phyloP scores from a whole-genome alignment of 257 asterid species.

The Salvia splendens region DNA sequence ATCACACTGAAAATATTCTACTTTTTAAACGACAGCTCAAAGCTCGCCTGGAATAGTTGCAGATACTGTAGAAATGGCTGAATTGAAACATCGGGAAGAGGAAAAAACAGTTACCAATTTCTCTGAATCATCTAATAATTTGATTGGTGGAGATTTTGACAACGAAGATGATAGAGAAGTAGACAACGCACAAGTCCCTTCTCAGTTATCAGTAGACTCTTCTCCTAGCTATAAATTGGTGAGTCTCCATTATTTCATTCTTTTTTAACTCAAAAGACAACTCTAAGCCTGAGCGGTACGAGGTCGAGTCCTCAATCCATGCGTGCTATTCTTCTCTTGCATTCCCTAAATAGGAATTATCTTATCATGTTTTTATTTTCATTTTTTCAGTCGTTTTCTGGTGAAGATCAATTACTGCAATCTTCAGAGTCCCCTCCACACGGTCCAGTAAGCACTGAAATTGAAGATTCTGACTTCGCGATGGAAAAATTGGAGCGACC shows the following conservation, averaged over 20 bases:
- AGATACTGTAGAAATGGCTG: constrained; percentile 43
- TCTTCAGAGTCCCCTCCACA: constrained; percentile 50
- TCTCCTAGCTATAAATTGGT: constrained; percentile 44
- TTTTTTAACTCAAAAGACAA: constrained; percentile 15
- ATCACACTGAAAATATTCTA: constrained; percentile 17
- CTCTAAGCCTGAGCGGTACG: not conserved
- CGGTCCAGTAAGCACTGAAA: constrained; percentile 41
- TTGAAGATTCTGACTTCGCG: constrained; percentile 46
- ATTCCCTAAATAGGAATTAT: constrained; percentile 4
- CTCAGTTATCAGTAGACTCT: constrained; percentile 29
- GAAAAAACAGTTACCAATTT: constrained; percentile 30
- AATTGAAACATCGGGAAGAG: constrained; percentile 39
- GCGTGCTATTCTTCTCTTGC: constrained; percentile 13
- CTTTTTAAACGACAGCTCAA: constrained; percentile 21
- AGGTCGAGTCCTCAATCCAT: not conserved
- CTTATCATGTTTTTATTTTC: constrained; percentile 19
- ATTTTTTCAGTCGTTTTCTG: constrained; percentile 41
- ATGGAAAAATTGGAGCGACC: constrained; percentile 64
- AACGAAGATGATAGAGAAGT: constrained; percentile 39
- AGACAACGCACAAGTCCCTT: constrained; percentile 40
- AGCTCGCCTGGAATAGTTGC: constrained; percentile 31
- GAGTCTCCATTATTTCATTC: constrained; percentile 26
- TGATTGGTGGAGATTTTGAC: constrained; percentile 36
- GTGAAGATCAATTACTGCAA: constrained; percentile 44
- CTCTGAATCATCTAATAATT: constrained; percentile 31